A percentile compares a stretch with the other conserved stretches of the same genome.
These are phyloP conservation scores for Auriscalpium orientale DNA, from an alignment of 768 basidiomycete species.

Conservation along the genomic window DNA sequence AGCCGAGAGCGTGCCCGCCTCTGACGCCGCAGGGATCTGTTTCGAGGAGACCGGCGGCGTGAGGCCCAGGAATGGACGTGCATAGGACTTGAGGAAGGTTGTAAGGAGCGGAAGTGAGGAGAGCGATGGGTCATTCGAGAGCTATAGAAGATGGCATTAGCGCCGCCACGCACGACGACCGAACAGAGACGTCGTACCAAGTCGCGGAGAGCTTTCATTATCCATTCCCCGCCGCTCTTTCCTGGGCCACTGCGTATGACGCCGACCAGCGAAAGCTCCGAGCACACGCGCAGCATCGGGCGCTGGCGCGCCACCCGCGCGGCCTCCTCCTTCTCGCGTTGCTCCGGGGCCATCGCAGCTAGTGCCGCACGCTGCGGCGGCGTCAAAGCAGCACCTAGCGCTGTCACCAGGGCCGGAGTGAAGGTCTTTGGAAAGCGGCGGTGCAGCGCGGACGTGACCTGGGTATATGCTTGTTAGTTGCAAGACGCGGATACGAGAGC, in stretches of 20 bases:
- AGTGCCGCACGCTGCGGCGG: slow-evolving; percentile 53
- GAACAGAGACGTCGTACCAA: slow-evolving; percentile 46
- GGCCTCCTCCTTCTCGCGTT: slow-evolving; percentile 88
- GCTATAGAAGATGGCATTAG: slow-evolving; percentile 32
- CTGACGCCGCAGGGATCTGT: slow-evolving; percentile 49
- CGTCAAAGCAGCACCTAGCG: slow-evolving; percentile 49
- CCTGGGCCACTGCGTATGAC: slow-evolving; percentile 66
- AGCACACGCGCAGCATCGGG: slow-evolving; percentile 77
- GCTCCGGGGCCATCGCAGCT: slow-evolving; percentile 57
- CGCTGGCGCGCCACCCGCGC: slow-evolving; percentile 74
- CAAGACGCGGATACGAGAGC: not conserved
- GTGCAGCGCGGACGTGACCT: slow-evolving; percentile 88
- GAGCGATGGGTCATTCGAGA: slow-evolving; percentile 80
- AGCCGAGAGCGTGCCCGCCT: slow-evolving; percentile 48
- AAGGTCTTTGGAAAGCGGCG: slow-evolving; percentile 78
- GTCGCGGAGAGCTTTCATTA: slow-evolving; percentile 82
- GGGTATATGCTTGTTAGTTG: slow-evolving; percentile 4
- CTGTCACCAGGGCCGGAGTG: slow-evolving; percentile 59
- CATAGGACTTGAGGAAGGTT: slow-evolving; percentile 91
- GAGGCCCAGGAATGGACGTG: slow-evolving; percentile 81
- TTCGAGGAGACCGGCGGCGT: slow-evolving; percentile 42
- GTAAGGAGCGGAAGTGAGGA: slow-evolving; percentile 86
- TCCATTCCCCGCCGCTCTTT: slow-evolving; percentile 76
- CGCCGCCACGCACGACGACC: slow-evolving; percentile 9
- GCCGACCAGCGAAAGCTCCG: slow-evolving; percentile 85